Evolutionary conservation across 2,329 filamentous ascomycete species (phyloP), one percentile per base, ranked within the genome.

Genomic region (Nigrospora osmanthi): DNA sequence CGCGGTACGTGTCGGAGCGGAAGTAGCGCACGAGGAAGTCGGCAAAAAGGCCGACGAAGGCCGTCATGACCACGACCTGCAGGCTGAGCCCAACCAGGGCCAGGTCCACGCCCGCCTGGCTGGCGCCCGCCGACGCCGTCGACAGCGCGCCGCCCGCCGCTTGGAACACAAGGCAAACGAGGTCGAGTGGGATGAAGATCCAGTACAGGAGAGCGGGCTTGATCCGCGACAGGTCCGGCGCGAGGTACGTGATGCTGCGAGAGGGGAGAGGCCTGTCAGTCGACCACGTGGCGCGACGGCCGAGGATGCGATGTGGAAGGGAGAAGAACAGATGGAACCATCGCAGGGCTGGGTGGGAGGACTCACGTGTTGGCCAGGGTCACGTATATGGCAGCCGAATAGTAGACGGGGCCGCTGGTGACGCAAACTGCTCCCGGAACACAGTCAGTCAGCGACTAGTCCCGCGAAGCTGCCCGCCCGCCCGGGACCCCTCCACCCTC

Each of bases 351-450:
- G 11, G 23, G n/a, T 10, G 23, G 12, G 19, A 12, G 12, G 19
- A 55, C 58, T 48, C 43, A 61, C 59, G 66, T 59, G 44, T 62
- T 56, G n/a, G 65, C 65, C 30, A 84, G 69, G 30, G 78, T 82
- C 44, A 85, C 73, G 58, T 86, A 87, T 56, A 86, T 80, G 47
- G 78, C 79, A 0, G 81, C 82, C 28, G 77, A 71, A 54, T 75
- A 71, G 59, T 77, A 80, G 44, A 77, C 75, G 11, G 73, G 73
- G 0, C 65, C 71, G 38, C 73, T 72, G 52, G 73, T 78, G 42
- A 85, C 68, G 60, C 77, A 81, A 48, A 76, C 73, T 78, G 41
- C 17, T 30, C 12, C 33, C 15, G 31, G 17, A 15, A 23, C 19
- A 23, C 19, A 6, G 19, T 15, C 34, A n/a, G 9, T 13, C 11